Conservation (phyloP, 2,329 filamentous ascomycete genomes). For the Rhinocladiella mackenziei region DNA sequence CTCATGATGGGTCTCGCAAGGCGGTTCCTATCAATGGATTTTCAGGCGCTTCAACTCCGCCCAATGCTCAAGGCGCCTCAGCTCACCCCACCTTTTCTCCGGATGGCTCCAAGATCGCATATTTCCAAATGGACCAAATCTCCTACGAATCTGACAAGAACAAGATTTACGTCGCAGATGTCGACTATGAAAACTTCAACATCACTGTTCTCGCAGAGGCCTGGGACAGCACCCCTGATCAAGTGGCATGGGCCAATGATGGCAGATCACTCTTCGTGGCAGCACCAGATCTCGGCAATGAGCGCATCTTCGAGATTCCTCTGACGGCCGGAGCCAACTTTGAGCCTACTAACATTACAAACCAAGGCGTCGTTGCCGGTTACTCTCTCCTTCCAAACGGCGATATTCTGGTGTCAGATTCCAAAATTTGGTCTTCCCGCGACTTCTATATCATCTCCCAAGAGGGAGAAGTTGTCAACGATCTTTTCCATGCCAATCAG, state of each 20-base stretch:
- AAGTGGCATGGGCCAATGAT: conserved; percentile 50
- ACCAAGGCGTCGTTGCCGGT: conserved; percentile 33
- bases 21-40: conserved; percentile 42
- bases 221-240: conserved; percentile 53
- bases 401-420: conserved; percentile 35
- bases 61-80: conserved; percentile 55
- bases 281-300: conserved; percentile 65
- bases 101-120: conserved; percentile 66
- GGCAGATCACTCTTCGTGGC: conserved; percentile 65
- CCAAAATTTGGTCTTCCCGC: conserved; percentile 37
- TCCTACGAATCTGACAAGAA: conserved; percentile 78
- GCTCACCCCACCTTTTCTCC: conserved; percentile 70
- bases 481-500: conserved; percentile 37
- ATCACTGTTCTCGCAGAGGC: conserved; percentile 38
- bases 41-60: conserved; percentile 38
- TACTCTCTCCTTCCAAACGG: conserved; percentile 32
- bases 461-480: conserved; percentile 30
- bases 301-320: conserved; percentile 38
- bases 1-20: conserved; percentile 58
- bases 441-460: conserved; percentile 36
- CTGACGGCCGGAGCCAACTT: conserved; percentile 33
- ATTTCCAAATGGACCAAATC: conserved; percentile 70
- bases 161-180: conserved; percentile 42
- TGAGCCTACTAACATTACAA: conserved; percentile 38
- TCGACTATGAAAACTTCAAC: conserved; percentile 33